Conservation (phyloP, 176 grass and related monocot species). For the Pontederia paniculata region DNA sequence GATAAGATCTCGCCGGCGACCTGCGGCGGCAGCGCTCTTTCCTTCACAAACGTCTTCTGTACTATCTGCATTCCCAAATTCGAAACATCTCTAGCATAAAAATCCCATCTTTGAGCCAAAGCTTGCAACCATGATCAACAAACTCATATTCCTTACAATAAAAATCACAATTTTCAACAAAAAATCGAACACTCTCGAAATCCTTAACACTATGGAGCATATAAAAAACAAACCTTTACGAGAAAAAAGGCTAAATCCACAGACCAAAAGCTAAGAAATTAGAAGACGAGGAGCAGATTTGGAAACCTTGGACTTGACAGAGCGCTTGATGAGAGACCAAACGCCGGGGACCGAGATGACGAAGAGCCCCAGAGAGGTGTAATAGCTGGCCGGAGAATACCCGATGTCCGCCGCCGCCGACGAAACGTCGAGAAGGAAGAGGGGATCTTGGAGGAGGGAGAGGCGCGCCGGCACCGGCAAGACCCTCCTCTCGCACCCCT, state of each 20-base stretch:
- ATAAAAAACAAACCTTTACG: too few relatives aligned
- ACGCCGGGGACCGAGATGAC: constrained; percentile 93
- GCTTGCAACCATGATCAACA: neutral
- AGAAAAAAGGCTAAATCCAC: too few relatives aligned
- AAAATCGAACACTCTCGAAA: neutral
- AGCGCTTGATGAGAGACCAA: constrained; percentile 98
- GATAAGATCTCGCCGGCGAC: constrained; percentile 84
- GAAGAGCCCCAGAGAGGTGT: constrained; percentile 89
- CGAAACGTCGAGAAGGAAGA: constrained; percentile 47
- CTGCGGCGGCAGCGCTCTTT: constrained; percentile 36
- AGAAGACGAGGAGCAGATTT: neutral
- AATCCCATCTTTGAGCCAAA: neutral
- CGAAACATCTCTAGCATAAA: neutral
- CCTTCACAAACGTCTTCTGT: constrained; percentile 81
- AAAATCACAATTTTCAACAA: neutral
- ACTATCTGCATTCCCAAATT: constrained; percentile 52
- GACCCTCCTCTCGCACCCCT: neutral
- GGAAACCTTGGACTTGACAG: constrained; percentile 93
- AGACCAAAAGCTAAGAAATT: neutral
- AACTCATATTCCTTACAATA: neutral
- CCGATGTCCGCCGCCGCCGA: constrained; percentile 30
- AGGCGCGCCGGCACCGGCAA: constrained; percentile 19
- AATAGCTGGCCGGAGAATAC: constrained; percentile 96
- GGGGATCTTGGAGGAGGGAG: constrained; percentile 37
- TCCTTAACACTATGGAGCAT: too few relatives aligned